Base-by-base conservation (phyloP, 2,329 filamentous ascomycete genomes). In the Hortaea werneckii region DNA sequence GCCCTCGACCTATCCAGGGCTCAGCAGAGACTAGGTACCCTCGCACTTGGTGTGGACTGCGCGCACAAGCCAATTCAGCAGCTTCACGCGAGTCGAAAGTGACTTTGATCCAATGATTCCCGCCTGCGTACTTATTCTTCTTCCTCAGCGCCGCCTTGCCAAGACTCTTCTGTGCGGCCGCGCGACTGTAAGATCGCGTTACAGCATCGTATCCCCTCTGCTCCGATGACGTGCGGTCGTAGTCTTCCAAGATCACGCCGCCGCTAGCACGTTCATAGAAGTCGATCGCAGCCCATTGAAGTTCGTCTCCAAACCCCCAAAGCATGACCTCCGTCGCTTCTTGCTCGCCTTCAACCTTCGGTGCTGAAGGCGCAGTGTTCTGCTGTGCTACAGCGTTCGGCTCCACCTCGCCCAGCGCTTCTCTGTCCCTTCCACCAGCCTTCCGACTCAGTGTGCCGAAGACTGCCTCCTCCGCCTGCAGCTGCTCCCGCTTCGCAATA, bases 201-300 rank as follows among this genome's bases (percentile, higher is more conserved):
- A 42, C 40, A 51, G 83, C 77, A 50, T 86, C 84, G 70, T 84
- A 90, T 1, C 43, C 44, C 47, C 83, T 77, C 51, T 81, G 76
- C 46, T 79, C 74, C 2, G 86, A 85, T n/a, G 90, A 83, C 52
- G 85, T 82, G 51, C 90, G 82, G 6, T 88, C 80, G 66, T 96
- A 96, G 67, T 95, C 89, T 68, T 96, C 90, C 66, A 89, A 89
- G 62, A 95, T 87, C 51, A 79, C 71, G 27, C 89, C 89, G 29
- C 69, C 67, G 5, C 86, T 90, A 37, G 94, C 80, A 49, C 82
- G 78, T 70, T 95, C 90, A 68, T 85, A 96, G 67, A 87, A 86
- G 55, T 85, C 81, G 56, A 96, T 82, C 30, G 88, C 88, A 28
- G 89, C 87, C 76, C 92, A 95, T 60, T 81, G 77, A 6, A 65